Evolutionary conservation across 257 asterid genomes (phyloP).

Genomic region (Jacaranda mimosifolia): DNA sequence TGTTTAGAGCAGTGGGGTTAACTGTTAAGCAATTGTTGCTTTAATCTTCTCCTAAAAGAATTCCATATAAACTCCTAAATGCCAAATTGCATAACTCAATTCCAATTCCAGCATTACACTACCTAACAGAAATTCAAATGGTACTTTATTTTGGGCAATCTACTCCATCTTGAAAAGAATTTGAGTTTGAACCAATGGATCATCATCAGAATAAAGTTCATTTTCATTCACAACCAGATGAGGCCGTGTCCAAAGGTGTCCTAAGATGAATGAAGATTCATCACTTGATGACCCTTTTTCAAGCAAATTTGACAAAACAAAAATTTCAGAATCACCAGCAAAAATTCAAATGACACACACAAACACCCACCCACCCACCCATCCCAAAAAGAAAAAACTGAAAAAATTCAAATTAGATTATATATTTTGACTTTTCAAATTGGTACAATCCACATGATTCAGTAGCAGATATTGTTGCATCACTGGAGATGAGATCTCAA

Average conservation of each 20-base stretch:
- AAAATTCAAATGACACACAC: background rate
- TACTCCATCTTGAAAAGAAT: too few relatives aligned
- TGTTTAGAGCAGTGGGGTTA: too few relatives aligned
- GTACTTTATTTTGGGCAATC: too few relatives aligned
- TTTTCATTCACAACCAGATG: constrained; percentile 51
- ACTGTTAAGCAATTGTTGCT: too few relatives aligned
- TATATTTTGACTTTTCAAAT: background rate
- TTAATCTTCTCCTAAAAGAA: too few relatives aligned
- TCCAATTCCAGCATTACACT: too few relatives aligned
- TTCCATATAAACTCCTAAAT: too few relatives aligned
- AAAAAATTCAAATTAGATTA: background rate
- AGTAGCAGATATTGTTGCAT: constrained; percentile 49
- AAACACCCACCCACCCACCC: background rate
- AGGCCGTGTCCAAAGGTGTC: constrained; percentile 64
- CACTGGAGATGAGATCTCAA: constrained; percentile 50
- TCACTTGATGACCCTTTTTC: constrained; percentile 42
- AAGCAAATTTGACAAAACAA: background rate
- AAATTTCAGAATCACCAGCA: background rate
- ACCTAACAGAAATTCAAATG: too few relatives aligned
- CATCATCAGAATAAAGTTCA: constrained; percentile 47
- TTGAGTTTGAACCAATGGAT: background rate
- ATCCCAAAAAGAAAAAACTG: too few relatives aligned
- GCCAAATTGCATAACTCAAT: too few relatives aligned
- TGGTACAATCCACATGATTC: constrained; percentile 37
- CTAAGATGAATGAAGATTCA: constrained; percentile 52